Percentiles rank a stretch among this genome's conserved stretches.
phyloP scores from a whole-genome alignment of 768 basidiomycete genomes.

The Antrodiella citrinella region DNA sequence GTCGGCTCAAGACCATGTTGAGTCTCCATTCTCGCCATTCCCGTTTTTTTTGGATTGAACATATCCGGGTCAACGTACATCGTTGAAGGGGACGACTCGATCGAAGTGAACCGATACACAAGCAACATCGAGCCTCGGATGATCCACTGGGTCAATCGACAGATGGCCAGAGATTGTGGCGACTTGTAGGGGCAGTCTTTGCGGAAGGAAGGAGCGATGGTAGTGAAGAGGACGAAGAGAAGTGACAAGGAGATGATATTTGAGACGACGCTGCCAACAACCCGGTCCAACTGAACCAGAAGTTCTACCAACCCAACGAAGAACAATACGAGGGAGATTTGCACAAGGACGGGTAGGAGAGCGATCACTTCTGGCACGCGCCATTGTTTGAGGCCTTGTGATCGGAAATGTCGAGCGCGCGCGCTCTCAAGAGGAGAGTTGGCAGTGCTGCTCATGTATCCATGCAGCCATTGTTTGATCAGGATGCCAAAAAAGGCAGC shows the following conservation, averaged over 20 bases:
- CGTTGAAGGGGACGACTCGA: conserved; percentile 3
- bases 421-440: background rate
- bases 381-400: background rate
- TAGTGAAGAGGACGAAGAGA: conserved; percentile 12
- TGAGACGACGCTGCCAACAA: conserved; percentile 5
- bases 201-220: conserved; percentile 11
- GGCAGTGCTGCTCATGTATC: background rate
- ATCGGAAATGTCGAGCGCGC: background rate
- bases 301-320: background rate
- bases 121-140: conserved; percentile 7
- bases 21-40: conserved; percentile 5
- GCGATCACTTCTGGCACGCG: background rate
- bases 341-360: background rate
- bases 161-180: conserved; percentile 10
- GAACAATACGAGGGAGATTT: background rate
- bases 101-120: conserved; percentile 1
- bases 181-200: conserved; percentile 15
- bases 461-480: conserved; percentile 14
- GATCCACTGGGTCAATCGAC: conserved; percentile 4
- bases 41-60: background rate
- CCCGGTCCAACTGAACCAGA: background rate
- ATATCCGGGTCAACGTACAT: conserved; percentile 3
- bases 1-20: conserved; percentile 5
- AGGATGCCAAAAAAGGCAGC: conserved; percentile 14
- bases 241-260: conserved; percentile 6